A percentile compares a stretch with the other conserved stretches of the same genome.
Conservation (phyloP, 192 early-diverging fungal genomes). For the Chytriomyces hyalinus region DNA sequence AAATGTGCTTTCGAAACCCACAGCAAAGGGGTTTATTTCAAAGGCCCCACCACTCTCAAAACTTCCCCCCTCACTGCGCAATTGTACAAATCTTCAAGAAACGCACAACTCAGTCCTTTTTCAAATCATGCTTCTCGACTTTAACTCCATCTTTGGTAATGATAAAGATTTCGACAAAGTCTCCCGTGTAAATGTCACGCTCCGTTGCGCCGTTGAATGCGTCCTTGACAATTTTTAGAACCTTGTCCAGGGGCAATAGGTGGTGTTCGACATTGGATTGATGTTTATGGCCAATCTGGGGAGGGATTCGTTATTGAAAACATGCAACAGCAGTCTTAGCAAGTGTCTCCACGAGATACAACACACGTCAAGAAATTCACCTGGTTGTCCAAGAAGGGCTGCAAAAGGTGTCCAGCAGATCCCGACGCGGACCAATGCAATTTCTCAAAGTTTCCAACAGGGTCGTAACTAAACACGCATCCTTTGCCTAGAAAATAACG, state of each 20-base stretch:
- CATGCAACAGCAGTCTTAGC: background rate
- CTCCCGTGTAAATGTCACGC: slow-evolving; percentile 98
- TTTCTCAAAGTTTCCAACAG: slow-evolving; percentile 88
- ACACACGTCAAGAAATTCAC: slow-evolving; percentile 39
- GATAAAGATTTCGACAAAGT: slow-evolving; percentile 90
- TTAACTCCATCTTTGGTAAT: slow-evolving; percentile 80
- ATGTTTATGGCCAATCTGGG: slow-evolving; percentile 76
- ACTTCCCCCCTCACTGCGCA: too few relatives aligned
- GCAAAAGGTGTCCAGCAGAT: slow-evolving; percentile 87
- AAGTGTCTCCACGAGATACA: background rate
- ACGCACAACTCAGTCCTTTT: slow-evolving; percentile 76
- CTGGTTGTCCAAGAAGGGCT: slow-evolving; percentile 98
- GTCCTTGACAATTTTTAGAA: slow-evolving; percentile 85
- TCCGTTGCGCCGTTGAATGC: slow-evolving; percentile 96
- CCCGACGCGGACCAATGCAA: slow-evolving; percentile 78
- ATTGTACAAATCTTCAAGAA: background rate
- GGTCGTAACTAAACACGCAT: slow-evolving; percentile 89
- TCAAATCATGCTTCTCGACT: slow-evolving; percentile 77
- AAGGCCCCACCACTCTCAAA: too few relatives aligned
- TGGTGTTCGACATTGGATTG: slow-evolving; percentile 51
- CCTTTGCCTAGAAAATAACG: slow-evolving; percentile 70
- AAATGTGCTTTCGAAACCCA: too few relatives aligned
- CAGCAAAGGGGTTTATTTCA: too few relatives aligned
- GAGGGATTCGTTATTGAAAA: background rate
- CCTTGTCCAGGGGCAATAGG: slow-evolving; percentile 63